A percentile compares a stretch with the other conserved stretches of the same genome.
Evolutionary conservation across 163 green algal species (phyloP).

Genomic region (Smithsoniella earleae): DNA sequence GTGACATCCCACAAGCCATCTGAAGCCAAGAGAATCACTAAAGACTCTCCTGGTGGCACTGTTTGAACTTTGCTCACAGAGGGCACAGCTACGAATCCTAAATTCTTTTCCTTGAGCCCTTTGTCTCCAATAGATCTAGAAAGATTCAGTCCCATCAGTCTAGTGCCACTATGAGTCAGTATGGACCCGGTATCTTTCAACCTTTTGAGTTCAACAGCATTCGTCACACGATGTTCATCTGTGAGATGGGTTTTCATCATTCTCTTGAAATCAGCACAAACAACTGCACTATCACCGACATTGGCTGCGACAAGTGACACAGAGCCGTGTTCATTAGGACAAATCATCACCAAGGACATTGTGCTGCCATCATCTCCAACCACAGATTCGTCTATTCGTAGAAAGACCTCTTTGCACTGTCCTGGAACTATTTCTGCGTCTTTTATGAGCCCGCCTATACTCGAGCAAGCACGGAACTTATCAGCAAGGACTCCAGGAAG

Average conservation of each 20-base stretch:
- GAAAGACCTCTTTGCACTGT: not conserved
- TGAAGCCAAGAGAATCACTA: conserved; percentile 21
- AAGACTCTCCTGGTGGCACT: not conserved
- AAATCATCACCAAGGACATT: conserved; percentile 20
- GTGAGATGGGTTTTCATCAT: conserved; percentile 31
- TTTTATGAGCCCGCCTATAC: not conserved
- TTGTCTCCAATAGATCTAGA: conserved; percentile 22
- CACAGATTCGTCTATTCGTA: not conserved
- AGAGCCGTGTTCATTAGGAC: not conserved
- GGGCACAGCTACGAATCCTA: conserved; percentile 17
- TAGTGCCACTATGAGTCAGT: conserved; percentile 12
- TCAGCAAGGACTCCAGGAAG: not conserved
- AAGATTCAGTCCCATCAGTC: conserved; percentile 18
- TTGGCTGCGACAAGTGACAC: conserved; percentile 24
- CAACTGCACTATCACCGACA: conserved; percentile 15
- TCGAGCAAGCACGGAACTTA: not conserved
- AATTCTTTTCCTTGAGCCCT: conserved; percentile 16
- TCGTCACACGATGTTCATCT: conserved; percentile 28
- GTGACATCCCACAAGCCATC: conserved; percentile 25
- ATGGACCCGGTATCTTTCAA: not conserved
- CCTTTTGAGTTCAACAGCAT: conserved; percentile 6
- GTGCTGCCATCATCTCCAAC: conserved; percentile 8
- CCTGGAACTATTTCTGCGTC: not conserved
- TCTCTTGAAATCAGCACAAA: conserved; percentile 20
- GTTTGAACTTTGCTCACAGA: conserved; percentile 22